phyloP scores from a whole-genome alignment of 345 rosid species.

The Garcia nutans region DNA sequence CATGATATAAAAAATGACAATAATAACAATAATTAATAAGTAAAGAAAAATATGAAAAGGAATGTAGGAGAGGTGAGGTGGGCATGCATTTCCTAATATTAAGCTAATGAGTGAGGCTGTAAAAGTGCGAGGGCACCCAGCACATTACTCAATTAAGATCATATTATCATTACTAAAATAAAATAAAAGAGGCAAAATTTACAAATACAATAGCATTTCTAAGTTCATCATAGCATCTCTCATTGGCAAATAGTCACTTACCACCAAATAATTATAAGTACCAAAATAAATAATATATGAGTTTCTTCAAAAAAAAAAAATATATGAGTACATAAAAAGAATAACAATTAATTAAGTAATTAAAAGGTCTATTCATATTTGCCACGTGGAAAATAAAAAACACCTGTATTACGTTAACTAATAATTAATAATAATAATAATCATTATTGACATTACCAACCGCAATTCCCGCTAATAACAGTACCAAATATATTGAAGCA shows the following conservation, averaged over 20 bases:
- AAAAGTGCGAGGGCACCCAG: background rate
- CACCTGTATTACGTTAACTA: background rate
- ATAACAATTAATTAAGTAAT: too few species aligned
- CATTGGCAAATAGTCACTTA: background rate
- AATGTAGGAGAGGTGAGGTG: background rate
- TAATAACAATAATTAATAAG: too few species aligned
- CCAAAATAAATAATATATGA: too few species aligned
- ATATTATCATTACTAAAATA: background rate
- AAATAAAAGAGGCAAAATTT: background rate
- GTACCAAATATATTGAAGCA: conserved; percentile 5
- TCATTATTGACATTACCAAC: conserved; percentile 22
- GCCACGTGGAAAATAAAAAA: conserved; percentile 11
- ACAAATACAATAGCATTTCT: background rate
- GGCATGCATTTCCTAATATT: conserved; percentile 3
- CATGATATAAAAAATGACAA: too few species aligned
- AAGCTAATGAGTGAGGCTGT: too few species aligned
- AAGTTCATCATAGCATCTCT: conserved; percentile 21
- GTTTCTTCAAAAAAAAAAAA: too few species aligned
- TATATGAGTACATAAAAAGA: too few species aligned
- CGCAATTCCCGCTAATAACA: conserved; percentile 31
- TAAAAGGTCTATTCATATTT: background rate
- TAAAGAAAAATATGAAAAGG: too few species aligned
- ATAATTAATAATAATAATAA: too few species aligned
- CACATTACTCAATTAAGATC: conserved; percentile 1
- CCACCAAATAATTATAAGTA: too few species aligned